Evolutionary conservation across 2,329 filamentous ascomycete species (phyloP), one percentile per base, ranked within the genome.

Genomic region (Cordyceps tenuipes): DNA sequence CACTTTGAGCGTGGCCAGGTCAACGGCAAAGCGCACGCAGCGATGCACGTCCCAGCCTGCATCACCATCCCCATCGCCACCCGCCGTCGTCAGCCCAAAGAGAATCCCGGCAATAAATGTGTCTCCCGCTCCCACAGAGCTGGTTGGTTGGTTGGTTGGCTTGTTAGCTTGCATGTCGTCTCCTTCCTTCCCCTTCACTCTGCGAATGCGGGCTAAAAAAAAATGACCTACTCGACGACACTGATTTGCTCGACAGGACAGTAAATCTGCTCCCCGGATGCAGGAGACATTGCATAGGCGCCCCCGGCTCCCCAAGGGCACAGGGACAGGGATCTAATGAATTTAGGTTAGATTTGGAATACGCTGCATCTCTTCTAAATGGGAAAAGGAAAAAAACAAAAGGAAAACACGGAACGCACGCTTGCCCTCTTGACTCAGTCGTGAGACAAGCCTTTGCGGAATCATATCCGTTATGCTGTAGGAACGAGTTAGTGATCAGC

Each of bases 101-200:
- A 91, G 73, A 71, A 88, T 83, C 62, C 86, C 87, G 39, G 87
- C 88, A 64, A 88, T 82, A 67, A 91, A 91, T 0, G 88, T 90
- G 68, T 91, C 88, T 64, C 88, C 88, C 48, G 88, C 88, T 59
- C 88, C 88, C 62, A 90, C 81, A 6, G 86, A 80, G 69, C 87
- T 89, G 34, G 69, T 69, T 66, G 62, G 52, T 62, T 39, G 23
- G 23, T 23, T 23, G 23, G 23, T 23, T 21, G 23, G 9, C 15
- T 49, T 57, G 62, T 55, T 62, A 61, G 63, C 64, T 26, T 36
- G 12, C 34, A 9, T 41, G 39, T 54, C 19, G 17, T 29, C 5
- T 23, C 41, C 46, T 34, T 39, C n/a, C 29, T 19, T 31, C 39
- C n/a, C 34, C 31, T 17, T 39, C 21, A 31, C 34, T 53, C 29